Evolutionary conservation across 108 stramenopile genomes (phyloP).

Genomic region (Cyclotella sp.): DNA sequence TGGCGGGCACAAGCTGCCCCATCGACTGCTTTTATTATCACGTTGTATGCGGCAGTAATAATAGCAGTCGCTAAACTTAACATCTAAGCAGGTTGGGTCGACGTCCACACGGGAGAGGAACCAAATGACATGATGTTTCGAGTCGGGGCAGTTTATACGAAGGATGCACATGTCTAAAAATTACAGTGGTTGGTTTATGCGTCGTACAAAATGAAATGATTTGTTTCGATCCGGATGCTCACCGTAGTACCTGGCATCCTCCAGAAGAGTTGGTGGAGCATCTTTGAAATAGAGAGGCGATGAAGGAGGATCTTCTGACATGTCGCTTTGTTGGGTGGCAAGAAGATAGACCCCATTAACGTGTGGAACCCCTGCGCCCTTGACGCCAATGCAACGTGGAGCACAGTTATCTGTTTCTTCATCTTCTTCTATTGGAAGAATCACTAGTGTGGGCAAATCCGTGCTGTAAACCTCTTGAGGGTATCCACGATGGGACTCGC

Average conservation of each 20-base stretch:
- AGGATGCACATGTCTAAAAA: constrained; percentile 44
- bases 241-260: constrained; percentile 37
- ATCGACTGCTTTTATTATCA: constrained; percentile 12
- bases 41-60: constrained; percentile 47
- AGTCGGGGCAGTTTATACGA: constrained; percentile 40
- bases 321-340: constrained; percentile 1
- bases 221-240: not conserved
- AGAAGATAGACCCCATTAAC: constrained; percentile 46
- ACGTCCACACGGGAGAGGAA: constrained; percentile 47
- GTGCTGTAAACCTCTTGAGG: constrained; percentile 19
- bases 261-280: constrained; percentile 34
- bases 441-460: constrained; percentile 22
- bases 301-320: not conserved
- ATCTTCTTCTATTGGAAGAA: constrained; percentile 25
- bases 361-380: constrained; percentile 36
- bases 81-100: constrained; percentile 40
- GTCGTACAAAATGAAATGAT: not conserved
- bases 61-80: constrained; percentile 53
- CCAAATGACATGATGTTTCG: constrained; percentile 43
- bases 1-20: constrained; percentile 19
- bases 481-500: not conserved
- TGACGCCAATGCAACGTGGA: constrained; percentile 32
- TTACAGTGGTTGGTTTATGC: not conserved
- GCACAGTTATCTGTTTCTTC: constrained; percentile 6
- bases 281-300: constrained; percentile 49